phyloP scores from a whole-genome alignment of 108 stramenopile genomes.

The Cyclotella baltica region DNA sequence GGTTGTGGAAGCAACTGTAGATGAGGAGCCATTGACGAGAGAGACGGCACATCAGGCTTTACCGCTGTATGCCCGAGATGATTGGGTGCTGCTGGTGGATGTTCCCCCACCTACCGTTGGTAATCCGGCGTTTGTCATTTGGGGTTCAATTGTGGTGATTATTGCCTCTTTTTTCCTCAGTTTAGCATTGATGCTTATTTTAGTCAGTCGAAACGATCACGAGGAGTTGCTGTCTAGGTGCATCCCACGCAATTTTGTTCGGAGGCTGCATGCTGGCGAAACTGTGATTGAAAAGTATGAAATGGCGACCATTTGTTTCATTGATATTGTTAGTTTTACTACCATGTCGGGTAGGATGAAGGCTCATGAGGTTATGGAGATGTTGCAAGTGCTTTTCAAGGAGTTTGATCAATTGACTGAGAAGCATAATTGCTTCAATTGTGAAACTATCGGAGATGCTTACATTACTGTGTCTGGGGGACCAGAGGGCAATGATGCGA shows the following conservation, averaged over 20 bases:
- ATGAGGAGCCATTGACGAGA: not conserved
- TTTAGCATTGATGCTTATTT: not conserved
- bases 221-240: slow-evolving; percentile 9
- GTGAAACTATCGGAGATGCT: slow-evolving; percentile 62
- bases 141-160: not conserved
- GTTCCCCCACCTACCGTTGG: not conserved
- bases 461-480: slow-evolving; percentile 54
- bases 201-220: slow-evolving; percentile 23
- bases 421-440: slow-evolving; percentile 51
- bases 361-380: slow-evolving; percentile 54
- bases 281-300: slow-evolving; percentile 45
- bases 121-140: not conserved
- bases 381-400: slow-evolving; percentile 58
- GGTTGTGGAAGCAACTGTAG: not conserved
- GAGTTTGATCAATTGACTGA: slow-evolving; percentile 53
- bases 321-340: slow-evolving; percentile 68
- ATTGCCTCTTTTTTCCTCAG: slow-evolving; percentile 21
- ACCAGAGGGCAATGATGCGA: slow-evolving; percentile 34
- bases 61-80: not conserved
- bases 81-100: not conserved
- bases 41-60: not conserved
- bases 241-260: slow-evolving; percentile 15
- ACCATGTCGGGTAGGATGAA: slow-evolving; percentile 26
- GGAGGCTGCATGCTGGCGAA: slow-evolving; percentile 32
- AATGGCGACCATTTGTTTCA: slow-evolving; percentile 53